Evolutionary conservation across 176 grass and related monocot genomes (phyloP).

Genomic region (Saccharum officinarum): DNA sequence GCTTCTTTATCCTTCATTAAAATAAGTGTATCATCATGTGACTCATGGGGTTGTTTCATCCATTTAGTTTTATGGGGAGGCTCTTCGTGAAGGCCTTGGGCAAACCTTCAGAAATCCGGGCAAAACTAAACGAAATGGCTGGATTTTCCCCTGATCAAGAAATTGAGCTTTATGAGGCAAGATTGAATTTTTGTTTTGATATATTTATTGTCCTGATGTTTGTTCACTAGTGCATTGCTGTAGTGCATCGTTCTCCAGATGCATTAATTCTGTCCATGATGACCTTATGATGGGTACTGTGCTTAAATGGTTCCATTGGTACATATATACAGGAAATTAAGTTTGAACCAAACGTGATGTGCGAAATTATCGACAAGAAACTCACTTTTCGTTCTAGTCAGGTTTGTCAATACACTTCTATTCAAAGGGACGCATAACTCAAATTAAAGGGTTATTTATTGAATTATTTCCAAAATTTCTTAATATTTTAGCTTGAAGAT

Average conservation of each 20-base stretch:
- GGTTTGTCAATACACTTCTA: slow-evolving; percentile 44
- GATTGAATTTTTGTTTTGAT: not conserved
- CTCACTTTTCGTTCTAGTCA: slow-evolving; percentile 76
- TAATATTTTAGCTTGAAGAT: slow-evolving; percentile 78
- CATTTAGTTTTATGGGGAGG: slow-evolving; percentile 73
- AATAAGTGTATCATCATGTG: slow-evolving; percentile 1
- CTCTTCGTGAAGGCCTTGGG: slow-evolving; percentile 78
- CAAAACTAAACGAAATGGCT: slow-evolving; percentile 87
- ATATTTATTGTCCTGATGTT: not conserved
- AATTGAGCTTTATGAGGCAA: slow-evolving; percentile 89
- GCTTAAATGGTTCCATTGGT: slow-evolving; percentile 22
- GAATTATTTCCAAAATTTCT: slow-evolving; percentile 8
- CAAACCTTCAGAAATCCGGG: slow-evolving; percentile 73
- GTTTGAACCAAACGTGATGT: slow-evolving; percentile 94
- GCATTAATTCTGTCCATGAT: not conserved
- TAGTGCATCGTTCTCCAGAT: not conserved
- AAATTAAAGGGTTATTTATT: not conserved
- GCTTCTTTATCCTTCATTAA: slow-evolving; percentile 20
- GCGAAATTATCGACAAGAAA: slow-evolving; percentile 83
- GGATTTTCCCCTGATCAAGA: slow-evolving; percentile 78
- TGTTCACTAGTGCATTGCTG: not conserved
- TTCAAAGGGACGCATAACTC: slow-evolving; percentile 21
- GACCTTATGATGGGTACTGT: not conserved
- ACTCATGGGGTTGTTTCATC: slow-evolving; percentile 24
- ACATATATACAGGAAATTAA: slow-evolving; percentile 78